These are phyloP conservation scores for Sarocladium oryzae DNA, from an alignment of 2,329 filamentous ascomycete species.

Conservation along the genomic window DNA sequence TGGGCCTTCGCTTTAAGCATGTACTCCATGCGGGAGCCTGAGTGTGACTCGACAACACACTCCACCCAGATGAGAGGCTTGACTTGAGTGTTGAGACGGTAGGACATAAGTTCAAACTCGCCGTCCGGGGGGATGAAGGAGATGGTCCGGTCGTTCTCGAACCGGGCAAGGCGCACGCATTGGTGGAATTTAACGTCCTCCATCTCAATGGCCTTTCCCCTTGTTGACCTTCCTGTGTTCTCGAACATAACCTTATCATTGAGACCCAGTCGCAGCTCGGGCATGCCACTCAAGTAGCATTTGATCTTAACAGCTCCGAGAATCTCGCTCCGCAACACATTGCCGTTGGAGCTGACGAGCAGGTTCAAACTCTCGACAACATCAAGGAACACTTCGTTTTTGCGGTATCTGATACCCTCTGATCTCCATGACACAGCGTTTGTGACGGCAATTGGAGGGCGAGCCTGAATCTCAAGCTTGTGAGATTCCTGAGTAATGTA, in stretches of 20 bases:
- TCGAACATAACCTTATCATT: conserved; percentile 99
- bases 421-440: conserved; percentile 98
- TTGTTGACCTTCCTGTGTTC: conserved; percentile 85
- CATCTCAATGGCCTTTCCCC: conserved; percentile 98
- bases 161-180: conserved; percentile 88
- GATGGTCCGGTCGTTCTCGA: conserved; percentile 98
- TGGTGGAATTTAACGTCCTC: conserved; percentile 99
- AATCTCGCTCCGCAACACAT: conserved; percentile 93
- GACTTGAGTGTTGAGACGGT: conserved; percentile 95
- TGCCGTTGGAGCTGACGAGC: conserved; percentile 87
- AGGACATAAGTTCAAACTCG: conserved; percentile 99
- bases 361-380: conserved; percentile 96
- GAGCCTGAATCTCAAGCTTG: conserved; percentile 93
- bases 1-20: conserved; percentile 98
- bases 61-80: conserved; percentile 99
- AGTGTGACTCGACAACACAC: conserved; percentile 93
- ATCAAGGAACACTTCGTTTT: conserved; percentile 98
- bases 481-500: conserved; percentile 99
- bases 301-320: conserved; percentile 99
- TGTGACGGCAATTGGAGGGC: conserved; percentile 94
- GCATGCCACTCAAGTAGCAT: conserved; percentile 98
- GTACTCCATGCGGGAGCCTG: conserved; percentile 92
- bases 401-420: conserved; percentile 95
- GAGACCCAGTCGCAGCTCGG: conserved; percentile 83
- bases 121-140: conserved; percentile 98